Conservation (phyloP, 805 yeast species). For the Lachancea waltii region DNA sequence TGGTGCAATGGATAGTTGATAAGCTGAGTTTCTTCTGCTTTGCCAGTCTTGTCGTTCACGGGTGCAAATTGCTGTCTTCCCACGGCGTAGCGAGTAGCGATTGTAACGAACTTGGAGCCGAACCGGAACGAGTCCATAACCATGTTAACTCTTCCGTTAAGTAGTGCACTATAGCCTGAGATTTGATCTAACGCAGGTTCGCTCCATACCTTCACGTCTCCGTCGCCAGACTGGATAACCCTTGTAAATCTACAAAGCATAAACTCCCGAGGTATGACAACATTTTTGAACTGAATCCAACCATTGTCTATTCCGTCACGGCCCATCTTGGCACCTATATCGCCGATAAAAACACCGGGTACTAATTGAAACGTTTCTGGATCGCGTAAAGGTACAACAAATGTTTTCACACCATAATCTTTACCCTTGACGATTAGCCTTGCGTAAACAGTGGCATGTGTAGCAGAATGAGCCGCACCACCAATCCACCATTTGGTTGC, state of each 20-base stretch:
- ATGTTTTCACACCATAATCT: slow-evolving; percentile 89
- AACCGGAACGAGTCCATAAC: slow-evolving; percentile 77
- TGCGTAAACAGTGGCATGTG: slow-evolving; percentile 81
- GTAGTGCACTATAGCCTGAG: slow-evolving; percentile 72
- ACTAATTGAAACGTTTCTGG: slow-evolving; percentile 52
- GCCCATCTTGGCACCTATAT: slow-evolving; percentile 94
- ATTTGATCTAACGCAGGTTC: slow-evolving; percentile 81
- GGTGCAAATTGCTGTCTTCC: slow-evolving; percentile 78
- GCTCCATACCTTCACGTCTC: slow-evolving; percentile 32
- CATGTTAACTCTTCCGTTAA: slow-evolving; percentile 88
- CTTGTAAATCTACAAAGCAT: slow-evolving; percentile 77
- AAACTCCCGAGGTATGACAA: slow-evolving; percentile 73
- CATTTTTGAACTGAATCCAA: slow-evolving; percentile 87
- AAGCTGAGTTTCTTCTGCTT: slow-evolving; percentile 50
- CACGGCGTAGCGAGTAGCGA: slow-evolving; percentile 83
- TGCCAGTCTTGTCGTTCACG: slow-evolving; percentile 24
- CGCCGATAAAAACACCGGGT: slow-evolving; percentile 83
- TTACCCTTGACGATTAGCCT: slow-evolving; percentile 72
- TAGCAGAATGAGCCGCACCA: slow-evolving; percentile 93
- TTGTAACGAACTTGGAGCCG: slow-evolving; percentile 71
- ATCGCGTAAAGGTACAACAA: slow-evolving; percentile 86
- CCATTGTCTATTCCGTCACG: slow-evolving; percentile 95
- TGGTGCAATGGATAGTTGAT: slow-evolving; percentile 88
- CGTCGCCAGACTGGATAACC: slow-evolving; percentile 66
- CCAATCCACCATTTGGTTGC: slow-evolving; percentile 99